phyloP scores from a whole-genome alignment of 306 rosid genomes.

The Vigna angularis region DNA sequence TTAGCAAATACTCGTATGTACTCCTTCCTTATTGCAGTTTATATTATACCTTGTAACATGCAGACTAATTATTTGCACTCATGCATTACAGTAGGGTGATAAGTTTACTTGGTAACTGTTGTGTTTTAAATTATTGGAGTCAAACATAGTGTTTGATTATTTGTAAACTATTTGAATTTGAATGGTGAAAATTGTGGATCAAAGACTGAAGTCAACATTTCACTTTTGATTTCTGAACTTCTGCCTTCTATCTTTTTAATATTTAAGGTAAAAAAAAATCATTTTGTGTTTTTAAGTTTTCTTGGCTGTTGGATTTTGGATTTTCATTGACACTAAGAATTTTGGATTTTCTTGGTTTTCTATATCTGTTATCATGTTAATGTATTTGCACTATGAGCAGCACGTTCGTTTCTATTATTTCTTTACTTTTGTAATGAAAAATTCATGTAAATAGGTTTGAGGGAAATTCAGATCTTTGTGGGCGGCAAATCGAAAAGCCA shows the following conservation, averaged over 20 bases:
- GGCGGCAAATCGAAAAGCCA: conserved; percentile 84
- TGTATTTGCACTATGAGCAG: not conserved
- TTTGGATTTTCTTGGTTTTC: not conserved
- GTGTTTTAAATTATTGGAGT: not conserved
- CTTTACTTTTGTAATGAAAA: not conserved
- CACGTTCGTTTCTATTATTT: conserved; percentile 17
- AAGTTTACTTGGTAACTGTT: not conserved
- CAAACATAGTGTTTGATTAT: not conserved
- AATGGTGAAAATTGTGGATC: not conserved
- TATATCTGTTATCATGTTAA: not conserved
- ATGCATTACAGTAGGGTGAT: not conserved
- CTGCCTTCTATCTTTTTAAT: not conserved
- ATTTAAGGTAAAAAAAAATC: not conserved
- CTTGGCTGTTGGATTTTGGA: not conserved
- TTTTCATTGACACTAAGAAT: not conserved
- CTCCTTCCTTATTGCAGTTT: not conserved
- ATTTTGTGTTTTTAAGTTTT: not conserved
- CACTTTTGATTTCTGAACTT: not conserved
- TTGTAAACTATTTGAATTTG: not conserved
- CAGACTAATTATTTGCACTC: not conserved
- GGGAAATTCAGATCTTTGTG: conserved; percentile 92
- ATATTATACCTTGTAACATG: not conserved
- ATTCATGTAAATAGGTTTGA: conserved; percentile 59
- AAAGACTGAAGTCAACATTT: not conserved
- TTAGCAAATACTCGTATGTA: conserved; percentile 78